Conservation (phyloP, 306 rosid genomes). For the Fragaria iinumae region DNA sequence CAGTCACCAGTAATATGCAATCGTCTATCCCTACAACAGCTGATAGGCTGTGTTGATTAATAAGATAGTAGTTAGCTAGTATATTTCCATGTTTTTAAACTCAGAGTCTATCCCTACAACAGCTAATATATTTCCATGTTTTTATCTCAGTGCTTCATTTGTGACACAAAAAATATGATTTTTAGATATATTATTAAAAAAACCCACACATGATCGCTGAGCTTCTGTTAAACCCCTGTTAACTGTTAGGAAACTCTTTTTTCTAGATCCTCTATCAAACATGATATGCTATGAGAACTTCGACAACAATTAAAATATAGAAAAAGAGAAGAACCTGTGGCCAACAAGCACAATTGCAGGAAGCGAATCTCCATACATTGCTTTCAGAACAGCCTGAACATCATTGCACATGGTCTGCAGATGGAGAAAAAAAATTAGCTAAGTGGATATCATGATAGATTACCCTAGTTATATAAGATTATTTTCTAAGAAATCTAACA, state of each 20-base stretch:
- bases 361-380: slow-evolving; percentile 72
- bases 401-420: slow-evolving; percentile 96
- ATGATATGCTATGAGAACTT: slow-evolving; percentile 17
- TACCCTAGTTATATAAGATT: slow-evolving; percentile 4
- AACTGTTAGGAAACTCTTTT: not conserved
- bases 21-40: not conserved
- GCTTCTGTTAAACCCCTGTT: not conserved
- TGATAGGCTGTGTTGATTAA: not conserved
- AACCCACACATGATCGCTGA: not conserved
- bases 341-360: slow-evolving; percentile 87
- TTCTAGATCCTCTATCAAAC: not conserved
- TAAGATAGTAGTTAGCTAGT: not conserved
- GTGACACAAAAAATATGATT: not conserved
- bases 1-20: not conserved
- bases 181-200: not conserved
- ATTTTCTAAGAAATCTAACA: not conserved
- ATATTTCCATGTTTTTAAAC: not conserved
- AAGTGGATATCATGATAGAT: slow-evolving; percentile 9
- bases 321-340: slow-evolving; percentile 59
- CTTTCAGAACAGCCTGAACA: slow-evolving; percentile 69
- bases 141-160: slow-evolving; percentile 2
- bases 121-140: not conserved
- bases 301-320: slow-evolving; percentile 6
- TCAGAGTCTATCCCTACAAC: not conserved
- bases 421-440: slow-evolving; percentile 10